A percentile compares a stretch with the other conserved stretches of the same genome.
Conservation (phyloP, 2,329 filamentous ascomycete genomes). For the Atkinsonella texensis region DNA sequence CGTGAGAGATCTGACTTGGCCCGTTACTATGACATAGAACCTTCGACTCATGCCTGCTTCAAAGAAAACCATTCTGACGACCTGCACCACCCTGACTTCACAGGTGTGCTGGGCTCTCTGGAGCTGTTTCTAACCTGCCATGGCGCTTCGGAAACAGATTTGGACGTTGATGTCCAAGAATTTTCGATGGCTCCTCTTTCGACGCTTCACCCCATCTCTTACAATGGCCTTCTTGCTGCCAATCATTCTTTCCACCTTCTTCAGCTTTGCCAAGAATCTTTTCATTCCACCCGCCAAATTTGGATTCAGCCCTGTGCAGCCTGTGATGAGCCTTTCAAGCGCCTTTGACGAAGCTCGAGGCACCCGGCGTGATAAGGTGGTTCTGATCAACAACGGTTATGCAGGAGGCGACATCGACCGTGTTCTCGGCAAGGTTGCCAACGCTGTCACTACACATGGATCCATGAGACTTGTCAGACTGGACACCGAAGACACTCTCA, state of each 20-base stretch:
- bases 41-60: neutral
- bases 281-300: slow-evolving; percentile 67
- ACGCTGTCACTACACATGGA: slow-evolving; percentile 39
- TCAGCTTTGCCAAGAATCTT: slow-evolving; percentile 67
- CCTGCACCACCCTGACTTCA: neutral
- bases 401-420: slow-evolving; percentile 57
- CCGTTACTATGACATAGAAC: neutral
- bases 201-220: slow-evolving; percentile 38
- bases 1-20: neutral
- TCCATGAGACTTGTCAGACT: slow-evolving; percentile 44
- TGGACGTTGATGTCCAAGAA: slow-evolving; percentile 53
- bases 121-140: slow-evolving; percentile 14
- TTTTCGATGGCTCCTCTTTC: slow-evolving; percentile 42
- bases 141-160: slow-evolving; percentile 44
- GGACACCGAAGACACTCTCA: slow-evolving; percentile 42
- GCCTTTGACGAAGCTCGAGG: slow-evolving; percentile 46
- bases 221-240: slow-evolving; percentile 49
- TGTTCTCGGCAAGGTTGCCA: slow-evolving; percentile 52
- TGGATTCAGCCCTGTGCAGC: slow-evolving; percentile 53
- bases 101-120: neutral
- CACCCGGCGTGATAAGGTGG: slow-evolving; percentile 52
- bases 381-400: slow-evolving; percentile 66
- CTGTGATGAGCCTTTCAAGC: slow-evolving; percentile 51
- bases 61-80: neutral
- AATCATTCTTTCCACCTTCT: slow-evolving; percentile 44